Evolutionary conservation across 345 rosid species (phyloP), one percentile per base, ranked within the genome.

Genomic region (Dimocarpus longan): DNA sequence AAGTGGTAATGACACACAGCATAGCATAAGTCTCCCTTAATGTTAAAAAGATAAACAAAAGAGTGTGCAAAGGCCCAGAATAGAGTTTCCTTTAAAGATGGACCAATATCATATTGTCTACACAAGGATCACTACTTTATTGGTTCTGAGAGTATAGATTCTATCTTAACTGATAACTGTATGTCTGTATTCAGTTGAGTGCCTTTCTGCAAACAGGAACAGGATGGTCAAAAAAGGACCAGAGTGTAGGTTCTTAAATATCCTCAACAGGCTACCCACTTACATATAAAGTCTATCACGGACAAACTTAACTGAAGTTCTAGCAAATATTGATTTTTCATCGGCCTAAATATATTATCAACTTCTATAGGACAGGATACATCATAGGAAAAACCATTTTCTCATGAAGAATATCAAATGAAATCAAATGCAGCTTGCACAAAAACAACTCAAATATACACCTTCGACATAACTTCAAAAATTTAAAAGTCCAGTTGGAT

Each of bases 401-500:
- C 64, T 21, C 10, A n/a, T 21, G 26, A 57, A 48, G 54, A 48
- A 13, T 4, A 48, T 48, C 19, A 52, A 26, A 26, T 26, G 28
- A 52, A 52, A 52, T 52, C 6, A 52, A 15, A 52, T 52, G 57
- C 4, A 52, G 16, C 57, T 52, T 52, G 19, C 18, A 50, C 57
- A 32, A 37, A 28, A 72, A 32, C 66, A 19, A 16, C 28, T 4
- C 48, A 54, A 56, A 26, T 26, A 56, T 24, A 21, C 56, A 40
- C 10, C 22, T 1, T 22, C 9, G 15, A 74, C 42, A 11, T 32
- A 56, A 71, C n/a, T 70, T 68, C 52, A 70, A 18, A 85, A 37
- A 54, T 15, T 71, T 74, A 71, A 22, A 82, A 76, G 92, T 80
- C 99, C 99, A 78, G 99, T 95, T 79, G 99, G 99, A 86, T 95